A percentile compares a stretch with the other conserved stretches of the same genome.
Evolutionary conservation across 345 rosid genomes (phyloP).

Genomic region (Crucihimalaya himalaica): DNA sequence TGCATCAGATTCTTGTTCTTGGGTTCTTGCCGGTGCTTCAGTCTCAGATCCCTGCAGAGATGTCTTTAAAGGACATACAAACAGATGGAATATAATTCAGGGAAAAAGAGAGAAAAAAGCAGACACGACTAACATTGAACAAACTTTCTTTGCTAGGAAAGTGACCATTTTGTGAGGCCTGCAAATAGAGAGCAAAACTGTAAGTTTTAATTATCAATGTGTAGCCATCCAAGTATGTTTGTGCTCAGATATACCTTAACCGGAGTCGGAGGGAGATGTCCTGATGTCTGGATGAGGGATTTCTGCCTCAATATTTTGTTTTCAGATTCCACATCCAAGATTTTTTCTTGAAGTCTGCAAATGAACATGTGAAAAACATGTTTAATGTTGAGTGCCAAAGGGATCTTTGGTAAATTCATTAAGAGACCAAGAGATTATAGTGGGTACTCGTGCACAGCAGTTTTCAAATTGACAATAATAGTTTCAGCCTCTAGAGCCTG

Average conservation of each 20-base stretch:
- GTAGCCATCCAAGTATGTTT: constrained; percentile 9
- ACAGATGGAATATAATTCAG: constrained; percentile 16
- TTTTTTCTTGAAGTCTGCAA: constrained; percentile 80
- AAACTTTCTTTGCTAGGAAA: constrained; percentile 51
- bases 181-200: constrained; percentile 37
- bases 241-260: constrained; percentile 48
- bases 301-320: constrained; percentile 81
- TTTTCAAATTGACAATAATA: constrained; percentile 73
- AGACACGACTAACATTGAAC: constrained; percentile 50
- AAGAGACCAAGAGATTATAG: constrained; percentile 27
- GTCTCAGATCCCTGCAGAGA: constrained; percentile 63
- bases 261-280: constrained; percentile 55
- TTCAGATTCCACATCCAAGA: constrained; percentile 78
- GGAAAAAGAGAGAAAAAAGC: constrained; percentile 7
- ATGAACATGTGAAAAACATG: constrained; percentile 27
- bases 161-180: constrained; percentile 81
- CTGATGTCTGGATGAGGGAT: constrained; percentile 55
- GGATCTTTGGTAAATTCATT: constrained; percentile 6
- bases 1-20: constrained; percentile 73
- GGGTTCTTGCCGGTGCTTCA: constrained; percentile 54
- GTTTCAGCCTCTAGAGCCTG: constrained; percentile 91
- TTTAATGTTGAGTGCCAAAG: constrained; percentile 4
- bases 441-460: constrained; percentile 78
- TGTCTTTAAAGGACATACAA: constrained; percentile 6
- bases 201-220: constrained; percentile 12